Evolutionary conservation across 2,329 filamentous ascomycete genomes (phyloP).

Genomic region (Podosphaera leucotricha): DNA sequence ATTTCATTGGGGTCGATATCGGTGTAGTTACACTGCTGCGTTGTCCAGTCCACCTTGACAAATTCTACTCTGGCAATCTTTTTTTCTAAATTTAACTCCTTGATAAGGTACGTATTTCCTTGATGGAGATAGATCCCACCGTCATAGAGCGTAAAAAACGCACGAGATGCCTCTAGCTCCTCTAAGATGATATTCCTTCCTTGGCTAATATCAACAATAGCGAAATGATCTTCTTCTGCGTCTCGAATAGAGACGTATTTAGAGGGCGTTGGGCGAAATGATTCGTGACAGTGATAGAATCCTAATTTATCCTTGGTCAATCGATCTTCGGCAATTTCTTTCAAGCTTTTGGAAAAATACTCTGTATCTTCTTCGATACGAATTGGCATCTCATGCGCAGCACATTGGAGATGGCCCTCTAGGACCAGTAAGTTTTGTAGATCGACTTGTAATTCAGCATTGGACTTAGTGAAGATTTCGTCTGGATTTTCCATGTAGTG

Average conservation of each 20-base stretch:
- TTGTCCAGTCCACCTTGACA: slow-evolving; percentile 88
- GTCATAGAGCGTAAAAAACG: slow-evolving; percentile 88
- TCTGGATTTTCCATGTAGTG: slow-evolving; percentile 94
- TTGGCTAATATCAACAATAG: slow-evolving; percentile 71
- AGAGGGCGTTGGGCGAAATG: slow-evolving; percentile 68
- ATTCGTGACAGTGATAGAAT: slow-evolving; percentile 74
- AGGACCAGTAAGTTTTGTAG: slow-evolving; percentile 75
- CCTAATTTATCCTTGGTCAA: slow-evolving; percentile 51
- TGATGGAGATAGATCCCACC: slow-evolving; percentile 94
- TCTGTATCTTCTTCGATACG: slow-evolving; percentile 45
- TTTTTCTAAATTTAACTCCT: slow-evolving; percentile 61
- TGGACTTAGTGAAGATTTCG: slow-evolving; percentile 78
- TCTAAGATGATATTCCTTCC: slow-evolving; percentile 69
- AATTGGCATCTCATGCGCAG: slow-evolving; percentile 85
- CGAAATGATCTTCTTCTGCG: slow-evolving; percentile 77
- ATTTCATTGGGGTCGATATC: slow-evolving; percentile 88
- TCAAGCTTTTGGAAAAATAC: slow-evolving; percentile 60
- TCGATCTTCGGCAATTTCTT: slow-evolving; percentile 47
- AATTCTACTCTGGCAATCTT: slow-evolving; percentile 70
- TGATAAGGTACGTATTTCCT: slow-evolving; percentile 76
- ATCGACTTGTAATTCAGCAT: slow-evolving; percentile 74
- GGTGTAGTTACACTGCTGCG: slow-evolving; percentile 75
- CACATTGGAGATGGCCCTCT: slow-evolving; percentile 88
- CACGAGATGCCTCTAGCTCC: slow-evolving; percentile 87
- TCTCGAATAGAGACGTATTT: slow-evolving; percentile 72